Percentiles rank a stretch among this genome's conserved stretches.
Evolutionary conservation across 306 rosid genomes (phyloP).

Genomic region (Quercus engelmannii): DNA sequence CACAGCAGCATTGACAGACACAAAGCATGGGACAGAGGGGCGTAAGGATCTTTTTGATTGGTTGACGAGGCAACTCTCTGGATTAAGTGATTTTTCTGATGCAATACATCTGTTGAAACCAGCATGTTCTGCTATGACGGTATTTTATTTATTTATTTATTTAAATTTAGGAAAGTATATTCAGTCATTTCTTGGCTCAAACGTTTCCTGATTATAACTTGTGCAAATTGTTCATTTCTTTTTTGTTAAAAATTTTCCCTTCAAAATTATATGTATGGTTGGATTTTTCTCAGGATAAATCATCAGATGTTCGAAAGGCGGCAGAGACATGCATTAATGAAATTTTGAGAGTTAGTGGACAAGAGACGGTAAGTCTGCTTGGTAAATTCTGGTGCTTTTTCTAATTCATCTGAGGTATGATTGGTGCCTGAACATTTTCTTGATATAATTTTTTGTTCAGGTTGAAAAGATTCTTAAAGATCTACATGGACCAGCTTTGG

Average conservation of each 20-base stretch:
- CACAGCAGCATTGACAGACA: slow-evolving; percentile 66
- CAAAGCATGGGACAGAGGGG: slow-evolving; percentile 96
- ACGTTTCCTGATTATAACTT: background rate
- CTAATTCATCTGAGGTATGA: slow-evolving; percentile 7
- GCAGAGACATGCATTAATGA: slow-evolving; percentile 86
- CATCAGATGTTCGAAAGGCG: slow-evolving; percentile 97
- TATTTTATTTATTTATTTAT: slow-evolving; percentile 34
- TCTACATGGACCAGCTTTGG: slow-evolving; percentile 76
- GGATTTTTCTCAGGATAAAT: slow-evolving; percentile 71
- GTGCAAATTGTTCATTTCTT: background rate
- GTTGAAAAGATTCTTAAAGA: slow-evolving; percentile 76
- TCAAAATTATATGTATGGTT: slow-evolving; percentile 17
- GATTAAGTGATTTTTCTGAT: slow-evolving; percentile 68
- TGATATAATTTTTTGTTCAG: slow-evolving; percentile 34
- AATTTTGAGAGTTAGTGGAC: slow-evolving; percentile 83
- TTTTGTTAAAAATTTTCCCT: background rate
- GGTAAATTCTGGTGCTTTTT: slow-evolving; percentile 5
- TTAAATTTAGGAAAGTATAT: background rate
- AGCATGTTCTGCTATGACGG: slow-evolving; percentile 86
- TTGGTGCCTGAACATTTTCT: slow-evolving; percentile 14
- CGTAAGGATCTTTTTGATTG: slow-evolving; percentile 97
- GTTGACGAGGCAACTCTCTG: slow-evolving; percentile 85
- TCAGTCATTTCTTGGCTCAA: background rate
- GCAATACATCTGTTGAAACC: slow-evolving; percentile 89
- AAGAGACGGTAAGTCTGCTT: slow-evolving; percentile 56